Base-by-base conservation (phyloP, 2,329 filamentous ascomycete genomes). In the Apiospora marii region DNA sequence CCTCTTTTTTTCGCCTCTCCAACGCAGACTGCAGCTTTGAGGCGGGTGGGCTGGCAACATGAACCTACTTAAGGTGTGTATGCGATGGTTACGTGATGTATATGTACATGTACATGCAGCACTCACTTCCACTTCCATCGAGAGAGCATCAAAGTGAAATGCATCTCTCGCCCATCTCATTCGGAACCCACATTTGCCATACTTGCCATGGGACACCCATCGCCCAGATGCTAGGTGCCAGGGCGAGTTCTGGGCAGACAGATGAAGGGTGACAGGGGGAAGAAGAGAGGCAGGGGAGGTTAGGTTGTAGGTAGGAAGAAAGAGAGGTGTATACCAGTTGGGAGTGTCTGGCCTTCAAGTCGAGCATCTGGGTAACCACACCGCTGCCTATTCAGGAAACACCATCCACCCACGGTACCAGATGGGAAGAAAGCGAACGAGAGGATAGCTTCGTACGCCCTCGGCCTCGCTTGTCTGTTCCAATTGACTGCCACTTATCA, bases 31-130 rank as follows among this genome's bases (percentile, higher is more conserved):
- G 53, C 53, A 58, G 51, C 51, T 58, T 61, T 61, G 53, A 61
- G 53, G 53, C 53, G 53, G 53, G 30, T 61, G 53, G 53, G 53
- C 53, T 61, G 53, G 53, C 53, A 61, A 61, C 53, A 61, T 61
- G 53, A 61, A 61, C 53, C 53, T 61, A 61, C 53, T 37, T 61
- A 37, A 61, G 53, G 53, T 61, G 53, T 61, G 53, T 61, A 61
- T 61, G 53, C 30, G 53, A 61, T 61, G 22, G 53, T 61, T 37
- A 61, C 53, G 53, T 61, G 53, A 61, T 61, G 53, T 61, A 61
- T n/a, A 30, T 16, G 27, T 30, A 30, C 27, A 2, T n/a, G n/a
- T 58, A 58, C 51, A 30, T 58, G 24, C 49, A 53, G n/a, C 13
- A 24, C 51, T 37, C 19, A 37, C 30, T 27, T 61, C 30, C 30